phyloP scores from a whole-genome alignment of 176 grass and related monocot genomes.

The Bothriochloa decipiens region DNA sequence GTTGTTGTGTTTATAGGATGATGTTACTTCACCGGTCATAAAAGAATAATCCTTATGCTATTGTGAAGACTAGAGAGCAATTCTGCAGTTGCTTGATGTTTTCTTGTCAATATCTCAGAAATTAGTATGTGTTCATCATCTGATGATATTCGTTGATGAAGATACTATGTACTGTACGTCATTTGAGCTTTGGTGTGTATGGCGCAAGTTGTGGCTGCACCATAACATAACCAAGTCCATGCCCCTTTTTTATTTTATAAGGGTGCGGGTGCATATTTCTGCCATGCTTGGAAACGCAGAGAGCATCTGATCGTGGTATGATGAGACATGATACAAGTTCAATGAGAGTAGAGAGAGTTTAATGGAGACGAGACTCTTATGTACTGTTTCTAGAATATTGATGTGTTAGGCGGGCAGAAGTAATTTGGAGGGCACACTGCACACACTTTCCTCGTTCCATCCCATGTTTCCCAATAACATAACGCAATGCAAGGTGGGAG shows the following conservation, averaged over 20 bases:
- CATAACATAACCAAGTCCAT: neutral
- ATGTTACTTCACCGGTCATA: neutral
- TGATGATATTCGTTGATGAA: neutral
- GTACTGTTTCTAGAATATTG: too few relatives aligned
- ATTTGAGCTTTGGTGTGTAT: neutral
- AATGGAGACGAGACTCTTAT: too few relatives aligned
- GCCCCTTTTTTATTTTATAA: too few relatives aligned
- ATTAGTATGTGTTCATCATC: neutral
- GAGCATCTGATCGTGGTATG: too few relatives aligned
- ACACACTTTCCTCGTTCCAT: too few relatives aligned
- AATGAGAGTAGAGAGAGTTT: too few relatives aligned
- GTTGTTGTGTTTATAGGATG: neutral
- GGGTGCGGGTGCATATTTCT: too few relatives aligned
- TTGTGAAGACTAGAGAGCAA: neutral
- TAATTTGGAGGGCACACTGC: too few relatives aligned
- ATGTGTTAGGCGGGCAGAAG: too few relatives aligned
- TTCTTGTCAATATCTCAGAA: neutral
- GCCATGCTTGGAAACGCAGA: too few relatives aligned
- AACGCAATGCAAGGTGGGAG: neutral
- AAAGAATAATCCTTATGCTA: constrained; percentile 10
- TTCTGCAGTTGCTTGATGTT: neutral
- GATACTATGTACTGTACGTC: neutral
- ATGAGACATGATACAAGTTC: too few relatives aligned
- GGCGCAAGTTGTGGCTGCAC: neutral
- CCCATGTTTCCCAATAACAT: too few relatives aligned